Base-by-base conservation (phyloP, 2,329 filamentous ascomycete genomes). In the Talaromyces sp. region DNA sequence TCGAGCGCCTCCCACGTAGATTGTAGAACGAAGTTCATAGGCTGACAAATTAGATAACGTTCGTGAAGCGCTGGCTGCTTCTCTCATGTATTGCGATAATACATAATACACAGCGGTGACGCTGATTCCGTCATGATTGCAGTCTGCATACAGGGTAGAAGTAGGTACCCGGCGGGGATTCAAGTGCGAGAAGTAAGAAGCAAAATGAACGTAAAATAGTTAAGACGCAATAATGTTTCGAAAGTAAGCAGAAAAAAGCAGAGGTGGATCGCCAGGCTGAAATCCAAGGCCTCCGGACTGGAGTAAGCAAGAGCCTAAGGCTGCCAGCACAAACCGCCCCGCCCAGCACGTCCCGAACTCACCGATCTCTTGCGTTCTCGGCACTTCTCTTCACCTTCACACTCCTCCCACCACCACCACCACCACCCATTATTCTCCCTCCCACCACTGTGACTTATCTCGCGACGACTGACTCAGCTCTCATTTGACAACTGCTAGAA, bases 351-450 rank as follows among this genome's bases (percentile, higher is more conserved):
- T 60, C 61, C 61, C 62, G 56, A 59, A 60, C 36, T 40, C 54
- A 60, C 57, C 53, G 59, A 55, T 50, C 51, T 71, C 70, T 66
- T 70, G 68, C 68, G 67, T 68, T 71, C 70, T 67, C 69, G 65
- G 63, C 65, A 63, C 65, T 68, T 64, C 66, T 64, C 66, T 64
- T 64, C 67, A 65, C 63, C 65, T 55, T 62, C 62, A 62, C 62
- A 63, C 66, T 63, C 63, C 65, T 61, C 65, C 63, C 61, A 61
- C 63, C 61, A 56, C 57, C n/a, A n/a, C n/a, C n/a, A n/a, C n/a
- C n/a, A n/a, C n/a, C n/a, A n/a, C 62, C 52, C 21, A 4, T 28
- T 28, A 28, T 28, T 40, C 51, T 31, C 22, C 19, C 35, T 40
- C 19, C 33, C 33, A 54, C 40, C 46, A 51, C 46, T 2, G 33